Conservation (phyloP, 2,329 filamentous ascomycete genomes). For the Immersiporthe knoxdaviesiana region DNA sequence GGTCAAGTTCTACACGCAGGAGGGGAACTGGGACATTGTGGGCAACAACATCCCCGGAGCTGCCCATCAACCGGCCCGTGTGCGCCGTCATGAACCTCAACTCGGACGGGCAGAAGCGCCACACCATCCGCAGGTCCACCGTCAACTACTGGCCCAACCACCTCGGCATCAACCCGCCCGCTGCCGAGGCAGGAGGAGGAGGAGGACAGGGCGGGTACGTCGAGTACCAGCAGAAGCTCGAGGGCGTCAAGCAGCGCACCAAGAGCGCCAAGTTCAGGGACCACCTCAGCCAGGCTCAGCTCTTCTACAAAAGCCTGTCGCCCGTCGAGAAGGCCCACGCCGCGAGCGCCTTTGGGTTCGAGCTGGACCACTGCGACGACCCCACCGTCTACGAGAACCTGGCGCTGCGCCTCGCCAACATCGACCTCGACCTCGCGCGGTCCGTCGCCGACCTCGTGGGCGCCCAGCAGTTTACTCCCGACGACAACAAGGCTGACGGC, state of each 20-base stretch:
- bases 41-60: conserved; percentile 75
- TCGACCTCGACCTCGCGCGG: conserved; percentile 71
- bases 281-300: conserved; percentile 75
- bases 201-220: conserved; percentile 73
- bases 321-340: conserved; percentile 68
- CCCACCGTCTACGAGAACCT: conserved; percentile 74
- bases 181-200: conserved; percentile 59
- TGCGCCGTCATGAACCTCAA: conserved; percentile 78
- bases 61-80: conserved; percentile 76
- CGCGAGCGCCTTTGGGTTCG: conserved; percentile 64
- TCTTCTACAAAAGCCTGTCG: conserved; percentile 81
- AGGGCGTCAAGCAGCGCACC: conserved; percentile 71
- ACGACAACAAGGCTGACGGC: conserved; percentile 50
- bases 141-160: conserved; percentile 84
- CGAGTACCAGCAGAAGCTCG: conserved; percentile 67
- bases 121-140: conserved; percentile 72
- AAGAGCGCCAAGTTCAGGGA: conserved; percentile 76
- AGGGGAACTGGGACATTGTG: conserved; percentile 77
- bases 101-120: conserved; percentile 72
- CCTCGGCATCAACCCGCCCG: conserved; percentile 65
- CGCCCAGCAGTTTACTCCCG: conserved; percentile 58
- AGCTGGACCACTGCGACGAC: conserved; percentile 82
- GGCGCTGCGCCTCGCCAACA: conserved; percentile 69
- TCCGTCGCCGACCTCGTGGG: conserved; percentile 72
- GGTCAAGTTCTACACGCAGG: conserved; percentile 75